Percentiles rank a stretch among this genome's conserved stretches.
Evolutionary conservation across 768 basidiomycete genomes (phyloP).

Genomic region (Lactifluus volemus): DNA sequence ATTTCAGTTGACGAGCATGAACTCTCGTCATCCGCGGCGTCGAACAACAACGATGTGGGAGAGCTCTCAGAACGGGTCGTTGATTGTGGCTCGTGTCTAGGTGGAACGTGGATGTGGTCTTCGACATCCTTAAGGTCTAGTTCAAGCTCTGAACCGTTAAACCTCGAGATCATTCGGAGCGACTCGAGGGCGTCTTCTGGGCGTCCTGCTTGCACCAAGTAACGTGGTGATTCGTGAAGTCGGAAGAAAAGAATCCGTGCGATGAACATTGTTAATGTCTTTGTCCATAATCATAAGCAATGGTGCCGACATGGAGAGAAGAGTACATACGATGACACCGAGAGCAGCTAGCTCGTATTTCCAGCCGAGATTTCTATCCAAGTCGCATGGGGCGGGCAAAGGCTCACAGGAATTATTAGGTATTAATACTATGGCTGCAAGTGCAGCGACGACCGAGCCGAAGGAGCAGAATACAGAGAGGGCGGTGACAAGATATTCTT

Average conservation of each 20-base stretch:
- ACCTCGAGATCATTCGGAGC: conserved; percentile 74
- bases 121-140: conserved; percentile 67
- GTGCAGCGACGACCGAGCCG: conserved; percentile 78
- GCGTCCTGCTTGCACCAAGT: conserved; percentile 82
- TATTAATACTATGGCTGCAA: conserved; percentile 71
- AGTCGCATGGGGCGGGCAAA: conserved; percentile 47
- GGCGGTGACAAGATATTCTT: conserved; percentile 85
- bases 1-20: background rate
- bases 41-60: background rate
- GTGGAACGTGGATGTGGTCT: conserved; percentile 28
- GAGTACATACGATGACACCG: conserved; percentile 66
- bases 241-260: conserved; percentile 86
- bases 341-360: conserved; percentile 70
- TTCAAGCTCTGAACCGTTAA: conserved; percentile 68
- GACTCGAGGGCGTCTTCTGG: conserved; percentile 77
- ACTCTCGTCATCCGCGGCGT: background rate
- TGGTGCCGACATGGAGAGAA: background rate
- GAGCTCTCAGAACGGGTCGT: background rate
- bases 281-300: background rate
- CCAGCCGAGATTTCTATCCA: conserved; percentile 81
- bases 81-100: background rate
- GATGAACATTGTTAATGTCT: conserved; percentile 86
- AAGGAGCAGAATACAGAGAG: conserved; percentile 95
- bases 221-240: conserved; percentile 90
- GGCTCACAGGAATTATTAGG: conserved; percentile 64